Evolutionary conservation across 768 basidiomycete genomes (phyloP).

Genomic region (Amyloporia xantha): DNA sequence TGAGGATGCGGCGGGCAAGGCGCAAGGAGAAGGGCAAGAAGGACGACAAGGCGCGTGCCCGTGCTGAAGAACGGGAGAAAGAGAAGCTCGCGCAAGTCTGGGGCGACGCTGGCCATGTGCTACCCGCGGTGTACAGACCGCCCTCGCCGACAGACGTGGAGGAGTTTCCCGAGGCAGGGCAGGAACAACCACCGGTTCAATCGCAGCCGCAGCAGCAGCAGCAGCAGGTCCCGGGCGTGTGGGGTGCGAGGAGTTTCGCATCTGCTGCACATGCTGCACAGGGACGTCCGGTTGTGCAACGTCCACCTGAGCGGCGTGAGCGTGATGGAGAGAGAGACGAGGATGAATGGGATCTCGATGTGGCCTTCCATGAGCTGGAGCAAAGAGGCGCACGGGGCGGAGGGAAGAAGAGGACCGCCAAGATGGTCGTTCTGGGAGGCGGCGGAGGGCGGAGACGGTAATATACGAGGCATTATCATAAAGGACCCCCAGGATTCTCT

Average conservation of each 20-base stretch:
- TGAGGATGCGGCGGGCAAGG: conserved; percentile 67
- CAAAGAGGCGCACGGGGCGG: conserved; percentile 35
- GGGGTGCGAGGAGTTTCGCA: conserved; percentile 80
- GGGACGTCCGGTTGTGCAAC: conserved; percentile 8
- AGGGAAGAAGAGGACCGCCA: conserved; percentile 55
- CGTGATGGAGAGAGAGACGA: conserved; percentile 29
- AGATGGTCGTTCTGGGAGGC: conserved; percentile 67
- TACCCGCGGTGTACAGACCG: conserved; percentile 11
- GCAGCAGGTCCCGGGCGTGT: conserved; percentile 43
- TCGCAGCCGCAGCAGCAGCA: conserved; percentile 2
- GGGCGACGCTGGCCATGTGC: conserved; percentile 7
- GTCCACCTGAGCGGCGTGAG: conserved; percentile 20
- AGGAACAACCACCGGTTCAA: background rate
- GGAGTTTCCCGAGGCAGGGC: conserved; percentile 12
- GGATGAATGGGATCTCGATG: conserved; percentile 76
- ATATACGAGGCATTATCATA: conserved; percentile 4
- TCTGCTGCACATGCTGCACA: conserved; percentile 44
- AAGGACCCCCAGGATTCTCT: background rate
- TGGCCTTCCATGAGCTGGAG: conserved; percentile 79
- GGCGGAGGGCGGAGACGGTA: conserved; percentile 44
- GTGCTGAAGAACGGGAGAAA: conserved; percentile 74
- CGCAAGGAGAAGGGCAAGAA: conserved; percentile 78
- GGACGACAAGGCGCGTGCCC: conserved; percentile 77
- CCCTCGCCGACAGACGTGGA: conserved; percentile 62
- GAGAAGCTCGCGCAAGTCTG: conserved; percentile 25